Conservation (phyloP, 2,329 filamentous ascomycete genomes). For the Calonectria naviculata region DNA sequence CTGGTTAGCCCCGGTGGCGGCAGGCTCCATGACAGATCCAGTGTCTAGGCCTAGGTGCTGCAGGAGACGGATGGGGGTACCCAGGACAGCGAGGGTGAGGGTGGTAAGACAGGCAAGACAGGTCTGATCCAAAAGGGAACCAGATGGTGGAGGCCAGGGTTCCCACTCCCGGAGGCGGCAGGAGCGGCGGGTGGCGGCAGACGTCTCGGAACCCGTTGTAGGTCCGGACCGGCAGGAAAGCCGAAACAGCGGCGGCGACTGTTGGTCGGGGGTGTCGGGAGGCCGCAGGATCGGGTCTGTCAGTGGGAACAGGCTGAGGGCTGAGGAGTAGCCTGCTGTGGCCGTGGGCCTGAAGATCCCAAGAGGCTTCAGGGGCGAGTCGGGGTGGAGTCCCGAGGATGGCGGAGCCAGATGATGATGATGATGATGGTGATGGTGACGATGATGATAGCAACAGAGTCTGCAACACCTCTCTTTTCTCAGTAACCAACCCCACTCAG, state of each 20-base stretch:
- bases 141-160: slow-evolving; percentile 13
- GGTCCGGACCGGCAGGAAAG: slow-evolving; percentile 29
- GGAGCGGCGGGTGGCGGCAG: slow-evolving; percentile 24
- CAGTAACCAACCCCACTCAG: not conserved
- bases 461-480: not conserved
- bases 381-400: not conserved
- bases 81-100: slow-evolving; percentile 27
- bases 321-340: not conserved
- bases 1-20: slow-evolving; percentile 44
- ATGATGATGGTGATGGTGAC: too few relatives aligned
- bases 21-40: slow-evolving; percentile 36
- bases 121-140: slow-evolving; percentile 5
- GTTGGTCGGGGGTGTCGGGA: slow-evolving; percentile 25
- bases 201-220: slow-evolving; percentile 32
- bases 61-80: slow-evolving; percentile 29
- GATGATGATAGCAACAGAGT: not conserved
- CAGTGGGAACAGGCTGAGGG: slow-evolving; percentile 10
- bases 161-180: slow-evolving; percentile 20
- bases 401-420: not conserved
- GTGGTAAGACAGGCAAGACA: slow-evolving; percentile 20
- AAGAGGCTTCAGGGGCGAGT: not conserved
- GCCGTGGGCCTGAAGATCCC: not conserved
- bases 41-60: slow-evolving; percentile 29
- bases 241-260: slow-evolving; percentile 23
- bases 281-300: slow-evolving; percentile 22